These are phyloP conservation scores for Chlorella sp. DNA, from an alignment of 139 green algal genomes.

Conservation along the genomic window DNA sequence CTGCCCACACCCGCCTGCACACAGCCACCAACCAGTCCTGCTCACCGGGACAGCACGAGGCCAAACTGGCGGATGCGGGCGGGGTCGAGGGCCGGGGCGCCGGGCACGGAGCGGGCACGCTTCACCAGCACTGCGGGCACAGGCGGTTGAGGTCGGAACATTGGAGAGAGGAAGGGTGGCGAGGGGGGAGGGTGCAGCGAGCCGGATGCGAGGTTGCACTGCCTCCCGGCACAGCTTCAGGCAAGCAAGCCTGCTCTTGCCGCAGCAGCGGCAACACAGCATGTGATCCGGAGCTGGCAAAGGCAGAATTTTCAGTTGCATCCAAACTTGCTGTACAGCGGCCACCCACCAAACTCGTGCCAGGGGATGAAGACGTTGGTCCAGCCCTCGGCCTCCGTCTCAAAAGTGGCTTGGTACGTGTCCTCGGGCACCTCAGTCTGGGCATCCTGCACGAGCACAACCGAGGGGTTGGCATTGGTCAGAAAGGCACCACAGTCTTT, in stretches of 20 bases:
- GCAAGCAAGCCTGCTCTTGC: no score
- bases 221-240: no score
- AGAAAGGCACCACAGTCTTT: no score
- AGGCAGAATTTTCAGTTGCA: no score
- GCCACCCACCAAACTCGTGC: constrained; percentile 70
- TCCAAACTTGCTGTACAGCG: no score
- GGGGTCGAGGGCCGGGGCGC: constrained; percentile 66
- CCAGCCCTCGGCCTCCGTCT: constrained; percentile 68
- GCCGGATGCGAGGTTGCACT: no score
- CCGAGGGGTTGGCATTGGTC: neutral
- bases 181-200: no score
- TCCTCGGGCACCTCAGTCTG: constrained; percentile 72
- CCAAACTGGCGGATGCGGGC: constrained; percentile 71
- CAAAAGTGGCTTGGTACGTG: constrained; percentile 88
- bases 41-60: constrained; percentile 61
- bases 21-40: neutral
- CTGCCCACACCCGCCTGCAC: no score
- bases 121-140: constrained; percentile 70
- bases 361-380: constrained; percentile 78
- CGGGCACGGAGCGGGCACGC: constrained; percentile 62
- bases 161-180: no score
- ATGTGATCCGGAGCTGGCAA: no score
- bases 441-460: constrained; percentile 45
- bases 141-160: no score
- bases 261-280: no score